Base-by-base conservation (phyloP, 192 early-diverging fungal genomes). In the Backusella liffmaniae region DNA sequence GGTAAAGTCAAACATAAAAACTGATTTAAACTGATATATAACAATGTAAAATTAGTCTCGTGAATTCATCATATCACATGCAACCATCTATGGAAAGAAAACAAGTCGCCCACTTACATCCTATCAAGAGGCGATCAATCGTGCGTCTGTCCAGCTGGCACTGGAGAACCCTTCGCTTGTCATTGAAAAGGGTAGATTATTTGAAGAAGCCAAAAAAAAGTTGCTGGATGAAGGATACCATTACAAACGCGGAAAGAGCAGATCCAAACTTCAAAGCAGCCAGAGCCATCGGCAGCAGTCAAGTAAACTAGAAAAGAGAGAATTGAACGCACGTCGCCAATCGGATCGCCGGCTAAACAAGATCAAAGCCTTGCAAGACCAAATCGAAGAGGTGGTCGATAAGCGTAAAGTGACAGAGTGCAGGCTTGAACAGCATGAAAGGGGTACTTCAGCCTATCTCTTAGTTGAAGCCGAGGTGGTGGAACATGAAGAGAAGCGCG, bases 11-110 rank as follows among this genome's bases (percentile, higher is more conserved):
- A 21, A 29, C 21, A 12, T 39, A 62, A 23, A 13, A 62, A 29
- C 0, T 4, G 4, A 62, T 3, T 13, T 6, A 13, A 59, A 62
- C 56, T 13, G 10, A 62, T 29, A 56, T 3, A 56, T 13, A 26
- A 32, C 32, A 30, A 30, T 32, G 73, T 72, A 65, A 75, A 74
- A 37, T 70, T 72, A 62, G 13, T 65, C 84, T 10, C 79, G 73
- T 23, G 84, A 87, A 26, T 49, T 84, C 15, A 87, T 88, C 71
- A 76, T 87, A 66, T 77, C 84, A 26, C 88, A 86, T 62, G 84
- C 88, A 1, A 78, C 78, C 5, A 88, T 89, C 67, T 89, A 86
- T 37, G 88, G 88, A 15, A 89, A 89, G 56, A 80, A 85, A n/a
- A 82, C 74, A 0, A 81, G 77, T 18, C 82, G 88, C 6, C 73